These are phyloP conservation scores for Yamadazyma diddensiae DNA, from an alignment of 1,139 yeast genomes.

Conservation along the genomic window DNA sequence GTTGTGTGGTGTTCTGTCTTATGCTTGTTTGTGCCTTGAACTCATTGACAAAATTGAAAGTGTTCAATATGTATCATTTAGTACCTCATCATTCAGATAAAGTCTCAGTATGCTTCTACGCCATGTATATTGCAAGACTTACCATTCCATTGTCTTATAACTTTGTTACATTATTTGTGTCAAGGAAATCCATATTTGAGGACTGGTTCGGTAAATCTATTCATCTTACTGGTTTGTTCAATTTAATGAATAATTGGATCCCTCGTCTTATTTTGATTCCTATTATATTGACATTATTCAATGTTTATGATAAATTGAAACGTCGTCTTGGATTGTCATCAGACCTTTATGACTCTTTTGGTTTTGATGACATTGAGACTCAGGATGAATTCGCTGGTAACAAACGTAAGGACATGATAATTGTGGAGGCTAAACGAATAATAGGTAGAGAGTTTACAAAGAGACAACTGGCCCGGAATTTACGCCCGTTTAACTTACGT, in stretches of 20 bases:
- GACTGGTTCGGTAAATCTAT: slow-evolving; percentile 71
- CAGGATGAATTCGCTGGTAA: slow-evolving; percentile 8
- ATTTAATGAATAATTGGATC: slow-evolving; percentile 66
- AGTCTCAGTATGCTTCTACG: slow-evolving; percentile 71
- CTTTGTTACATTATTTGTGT: slow-evolving; percentile 63
- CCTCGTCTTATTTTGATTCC: slow-evolving; percentile 75
- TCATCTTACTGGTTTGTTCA: slow-evolving; percentile 72
- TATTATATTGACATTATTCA: slow-evolving; percentile 58
- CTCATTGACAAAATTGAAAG: slow-evolving; percentile 63
- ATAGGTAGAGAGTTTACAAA: slow-evolving; percentile 34
- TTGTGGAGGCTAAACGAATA: slow-evolving; percentile 44
- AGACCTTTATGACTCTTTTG: slow-evolving; percentile 58
- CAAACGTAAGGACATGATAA: slow-evolving; percentile 35
- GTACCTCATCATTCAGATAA: slow-evolving; percentile 70
- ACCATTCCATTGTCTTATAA: slow-evolving; percentile 82
- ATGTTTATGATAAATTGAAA: slow-evolving; percentile 65
- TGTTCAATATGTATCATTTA: slow-evolving; percentile 75
- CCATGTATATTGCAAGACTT: slow-evolving; percentile 77
- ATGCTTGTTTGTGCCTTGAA: slow-evolving; percentile 67
- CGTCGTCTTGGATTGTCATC: slow-evolving; percentile 41
- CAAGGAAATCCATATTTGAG: slow-evolving; percentile 47
- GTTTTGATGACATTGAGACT: slow-evolving; percentile 39
- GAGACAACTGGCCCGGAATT: slow-evolving; percentile 20
- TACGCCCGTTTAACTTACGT: slow-evolving; percentile 26
- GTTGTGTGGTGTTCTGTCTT: slow-evolving; percentile 51